These are phyloP conservation scores for Coelastrella sp. DNA, from an alignment of 139 green algal genomes.

Conservation along the genomic window DNA sequence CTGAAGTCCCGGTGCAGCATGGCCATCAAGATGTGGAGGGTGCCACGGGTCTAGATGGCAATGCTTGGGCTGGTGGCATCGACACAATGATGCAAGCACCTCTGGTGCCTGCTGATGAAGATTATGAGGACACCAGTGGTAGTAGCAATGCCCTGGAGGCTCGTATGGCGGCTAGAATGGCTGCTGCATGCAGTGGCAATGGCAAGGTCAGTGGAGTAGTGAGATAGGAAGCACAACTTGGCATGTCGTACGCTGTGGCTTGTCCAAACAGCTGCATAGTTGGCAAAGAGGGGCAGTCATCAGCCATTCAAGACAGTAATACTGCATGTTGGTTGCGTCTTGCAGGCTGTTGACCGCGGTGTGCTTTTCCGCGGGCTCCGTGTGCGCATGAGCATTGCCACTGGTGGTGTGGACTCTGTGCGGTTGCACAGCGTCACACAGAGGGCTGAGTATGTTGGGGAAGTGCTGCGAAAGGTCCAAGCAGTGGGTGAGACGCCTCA, in stretches of 20 bases:
- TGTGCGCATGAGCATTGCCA: slow-evolving; percentile 64
- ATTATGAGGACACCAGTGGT: not conserved
- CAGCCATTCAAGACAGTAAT: not conserved
- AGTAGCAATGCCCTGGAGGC: not conserved
- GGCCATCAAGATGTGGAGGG: not conserved
- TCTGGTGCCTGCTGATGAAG: slow-evolving; percentile 13
- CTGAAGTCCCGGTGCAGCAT: not conserved
- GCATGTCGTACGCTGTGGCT: not conserved
- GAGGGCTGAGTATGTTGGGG: slow-evolving; percentile 70
- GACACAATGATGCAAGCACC: slow-evolving; percentile 10
- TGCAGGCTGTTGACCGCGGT: not conserved
- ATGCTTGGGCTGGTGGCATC: not conserved
- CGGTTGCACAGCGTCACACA: slow-evolving; percentile 72
- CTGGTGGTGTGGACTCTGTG: slow-evolving; percentile 59
- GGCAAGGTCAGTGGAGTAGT: too few species aligned
- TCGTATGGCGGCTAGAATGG: not conserved
- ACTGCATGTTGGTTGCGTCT: too few species aligned
- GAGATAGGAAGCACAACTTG: too few species aligned
- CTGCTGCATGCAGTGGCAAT: not conserved
- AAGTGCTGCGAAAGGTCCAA: slow-evolving; percentile 67
- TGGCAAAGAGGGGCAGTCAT: too few species aligned
- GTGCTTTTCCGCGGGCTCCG: slow-evolving; percentile 60
- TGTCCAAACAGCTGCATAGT: not conserved
- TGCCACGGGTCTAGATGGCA: not conserved
- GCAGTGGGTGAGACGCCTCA: slow-evolving; percentile 69